phyloP scores from a whole-genome alignment of 108 stramenopile genomes.

The Nannochloropsis gaditana region DNA sequence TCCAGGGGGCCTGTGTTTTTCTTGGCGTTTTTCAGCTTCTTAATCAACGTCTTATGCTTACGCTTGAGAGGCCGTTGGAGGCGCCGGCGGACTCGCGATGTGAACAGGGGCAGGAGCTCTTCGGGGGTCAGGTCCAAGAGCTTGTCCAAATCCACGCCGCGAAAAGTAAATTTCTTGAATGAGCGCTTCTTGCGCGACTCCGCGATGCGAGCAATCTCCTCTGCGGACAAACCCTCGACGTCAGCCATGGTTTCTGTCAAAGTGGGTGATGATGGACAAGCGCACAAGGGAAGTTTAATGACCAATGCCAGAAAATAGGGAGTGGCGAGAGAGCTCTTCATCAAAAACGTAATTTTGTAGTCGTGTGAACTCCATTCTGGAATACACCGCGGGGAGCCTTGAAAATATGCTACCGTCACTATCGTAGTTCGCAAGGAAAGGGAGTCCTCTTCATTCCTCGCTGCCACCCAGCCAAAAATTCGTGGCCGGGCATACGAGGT shows the following conservation, averaged over 20 bases:
- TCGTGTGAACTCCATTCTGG: too few relatives aligned
- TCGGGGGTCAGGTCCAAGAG: constrained; percentile 93
- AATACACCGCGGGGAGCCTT: too few relatives aligned
- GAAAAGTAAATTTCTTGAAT: constrained; percentile 99
- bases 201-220: constrained; percentile 77
- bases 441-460: too few relatives aligned
- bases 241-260: constrained; percentile 41
- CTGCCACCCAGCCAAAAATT: too few relatives aligned
- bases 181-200: constrained; percentile 99
- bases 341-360: too few relatives aligned
- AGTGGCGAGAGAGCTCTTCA: too few relatives aligned
- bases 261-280: background rate
- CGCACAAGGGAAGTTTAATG: background rate
- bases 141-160: constrained; percentile 95
- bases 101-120: constrained; percentile 95
- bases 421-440: too few relatives aligned
- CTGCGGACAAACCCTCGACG: constrained; percentile 69
- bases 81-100: constrained; percentile 88
- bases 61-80: constrained; percentile 97
- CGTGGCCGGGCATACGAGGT: too few relatives aligned
- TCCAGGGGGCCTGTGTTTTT: constrained; percentile 92
- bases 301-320: too few relatives aligned
- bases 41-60: constrained; percentile 98
- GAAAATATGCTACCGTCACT: too few relatives aligned
- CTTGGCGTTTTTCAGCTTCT: constrained; percentile 97